Evolutionary conservation across 805 yeast species (phyloP), one percentile per base, ranked within the genome.

Genomic region (Torulaspora gathmanii): DNA sequence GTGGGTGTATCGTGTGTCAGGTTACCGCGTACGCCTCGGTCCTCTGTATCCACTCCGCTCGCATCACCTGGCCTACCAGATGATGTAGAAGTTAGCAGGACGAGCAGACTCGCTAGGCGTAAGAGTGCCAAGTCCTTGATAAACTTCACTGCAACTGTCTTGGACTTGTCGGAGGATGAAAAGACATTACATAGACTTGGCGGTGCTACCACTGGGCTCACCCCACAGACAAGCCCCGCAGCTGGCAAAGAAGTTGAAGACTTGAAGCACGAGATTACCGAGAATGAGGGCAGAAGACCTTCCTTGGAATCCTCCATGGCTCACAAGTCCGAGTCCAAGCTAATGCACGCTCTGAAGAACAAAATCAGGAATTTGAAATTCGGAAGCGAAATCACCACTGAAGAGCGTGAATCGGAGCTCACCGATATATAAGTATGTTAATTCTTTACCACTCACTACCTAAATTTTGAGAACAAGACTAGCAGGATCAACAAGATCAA

Each of bases 391-490:
- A 37, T 33, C 33, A 29, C 26, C 33, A 26, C 30, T 29, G 40
- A 29, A 15, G 47, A 44, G 26, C 37, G 44, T 13, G 44, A 39
- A 34, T 39, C 47, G 13, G 44, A 44, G 33, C 37, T 44, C 15
- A 31, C 40, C 5, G 31, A 28, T 22, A 34, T 10, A 25, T 30
- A 37, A 28, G 20, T 17, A 37, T n/a, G 34, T n/a, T 37, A 25
- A 35, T 22, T 26, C 26, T 19, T 16, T 27, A 17, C 34, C 7
- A 31, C 20, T 13, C 23, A 29, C 31, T 64, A 83, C 72, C 79
- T 75, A 64, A 88, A 85, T 67, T 91, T 91, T 61, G 88, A 82
- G 40, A 86, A 86, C 44, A 91, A 70, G 5, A 89, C 96, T 52
- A 91, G 71, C 51, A 91, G 69, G 38, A 91, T 91, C 57, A 91